Evolutionary conservation across 2,329 filamentous ascomycete species (phyloP).

Genomic region (Diaporthe ilicicola): DNA sequence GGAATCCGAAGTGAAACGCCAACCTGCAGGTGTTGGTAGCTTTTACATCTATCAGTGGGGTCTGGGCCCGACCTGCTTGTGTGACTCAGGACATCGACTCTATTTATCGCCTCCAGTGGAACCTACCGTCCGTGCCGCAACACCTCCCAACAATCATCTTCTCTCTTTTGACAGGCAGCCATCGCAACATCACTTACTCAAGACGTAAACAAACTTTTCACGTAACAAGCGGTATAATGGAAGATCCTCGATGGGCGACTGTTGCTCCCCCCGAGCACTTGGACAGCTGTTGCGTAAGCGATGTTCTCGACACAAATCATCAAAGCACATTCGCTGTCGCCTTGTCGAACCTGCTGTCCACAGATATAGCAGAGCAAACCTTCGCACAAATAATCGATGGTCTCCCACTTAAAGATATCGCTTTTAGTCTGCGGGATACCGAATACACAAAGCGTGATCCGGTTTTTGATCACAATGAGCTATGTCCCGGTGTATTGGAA

Average conservation of each 20-base stretch:
- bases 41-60: background rate
- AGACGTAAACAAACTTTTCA: no score
- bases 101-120: background rate
- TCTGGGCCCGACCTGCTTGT: background rate
- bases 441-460: background rate
- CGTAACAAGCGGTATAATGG: background rate
- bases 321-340: background rate
- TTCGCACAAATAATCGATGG: conserved; percentile 25
- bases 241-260: background rate
- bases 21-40: background rate
- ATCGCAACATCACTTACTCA: background rate
- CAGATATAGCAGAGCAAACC: conserved; percentile 6
- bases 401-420: conserved; percentile 2
- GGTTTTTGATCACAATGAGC: background rate
- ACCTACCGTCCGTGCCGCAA: background rate
- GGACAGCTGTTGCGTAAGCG: background rate
- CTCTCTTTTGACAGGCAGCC: background rate
- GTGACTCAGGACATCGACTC: background rate
- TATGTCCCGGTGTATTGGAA: background rate
- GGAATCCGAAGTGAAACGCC: background rate
- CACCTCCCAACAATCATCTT: background rate
- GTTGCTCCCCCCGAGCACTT: background rate
- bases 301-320: background rate
- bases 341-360: background rate
- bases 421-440: background rate